phyloP scores from a whole-genome alignment of 2,329 filamentous ascomycete species.

The Alternaria solani region DNA sequence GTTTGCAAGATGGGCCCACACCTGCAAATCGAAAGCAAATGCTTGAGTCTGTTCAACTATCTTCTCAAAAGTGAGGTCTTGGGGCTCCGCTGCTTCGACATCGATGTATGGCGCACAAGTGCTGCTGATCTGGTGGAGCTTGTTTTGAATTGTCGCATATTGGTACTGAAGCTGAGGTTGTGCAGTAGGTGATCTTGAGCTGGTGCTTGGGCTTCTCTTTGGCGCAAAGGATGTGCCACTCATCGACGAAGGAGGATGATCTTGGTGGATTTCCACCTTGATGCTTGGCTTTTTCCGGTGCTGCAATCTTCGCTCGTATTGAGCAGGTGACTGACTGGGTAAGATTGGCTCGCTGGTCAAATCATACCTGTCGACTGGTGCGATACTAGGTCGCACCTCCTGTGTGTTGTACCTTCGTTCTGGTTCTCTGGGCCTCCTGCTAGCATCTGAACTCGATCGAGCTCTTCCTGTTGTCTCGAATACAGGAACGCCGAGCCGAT shows the following conservation, averaged over 20 bases:
- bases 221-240: not conserved
- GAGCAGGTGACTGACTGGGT: constrained; percentile 8
- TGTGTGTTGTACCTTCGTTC: constrained; percentile 23
- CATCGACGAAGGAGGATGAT: constrained; percentile 10
- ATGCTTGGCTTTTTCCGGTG: constrained; percentile 27
- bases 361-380: constrained; percentile 12
- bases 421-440: constrained; percentile 10
- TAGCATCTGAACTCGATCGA: constrained; percentile 19
- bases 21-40: constrained; percentile 31
- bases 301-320: constrained; percentile 8
- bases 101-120: constrained; percentile 28
- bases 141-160: constrained; percentile 26
- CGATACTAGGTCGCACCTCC: constrained; percentile 24
- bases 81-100: constrained; percentile 33
- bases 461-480: constrained; percentile 22
- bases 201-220: constrained; percentile 25
- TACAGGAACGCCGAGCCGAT: constrained; percentile 33
- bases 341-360: constrained; percentile 17
- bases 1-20: constrained; percentile 32
- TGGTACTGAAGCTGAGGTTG: constrained; percentile 31
- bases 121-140: constrained; percentile 23
- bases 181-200: constrained; percentile 21
- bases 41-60: constrained; percentile 32
- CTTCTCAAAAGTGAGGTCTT: constrained; percentile 36
- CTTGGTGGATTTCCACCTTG: constrained; percentile 36